A percentile compares a stretch with the other conserved stretches of the same genome.
These are phyloP conservation scores for Starmerella vitae DNA, from an alignment of 805 yeast genomes.

Conservation along the genomic window DNA sequence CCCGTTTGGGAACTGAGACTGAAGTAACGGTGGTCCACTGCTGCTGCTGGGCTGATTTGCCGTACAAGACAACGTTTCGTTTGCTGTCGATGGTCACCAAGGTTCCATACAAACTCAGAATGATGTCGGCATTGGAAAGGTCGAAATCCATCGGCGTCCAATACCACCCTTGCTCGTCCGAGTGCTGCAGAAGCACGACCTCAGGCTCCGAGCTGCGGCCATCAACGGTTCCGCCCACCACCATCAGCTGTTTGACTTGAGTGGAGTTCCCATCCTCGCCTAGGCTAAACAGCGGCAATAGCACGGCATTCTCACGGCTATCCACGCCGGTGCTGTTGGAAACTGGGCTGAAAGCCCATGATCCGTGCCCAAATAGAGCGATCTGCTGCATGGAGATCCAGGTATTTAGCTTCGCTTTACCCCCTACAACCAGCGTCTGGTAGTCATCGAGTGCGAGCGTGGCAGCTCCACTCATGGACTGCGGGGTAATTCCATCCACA, in stretches of 20 bases:
- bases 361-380: slow-evolving; percentile 54
- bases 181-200: slow-evolving; percentile 31
- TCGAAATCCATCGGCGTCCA: slow-evolving; percentile 25
- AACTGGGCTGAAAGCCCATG: slow-evolving; percentile 48
- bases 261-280: slow-evolving; percentile 11
- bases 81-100: slow-evolving; percentile 3
- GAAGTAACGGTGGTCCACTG: not conserved
- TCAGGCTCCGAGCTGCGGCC: slow-evolving; percentile 33
- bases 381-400: slow-evolving; percentile 64
- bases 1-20: slow-evolving; percentile 1
- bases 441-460: slow-evolving; percentile 14
- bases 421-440: slow-evolving; percentile 41
- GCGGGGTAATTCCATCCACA: slow-evolving; percentile 18
- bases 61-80: slow-evolving; percentile 1
- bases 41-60: not conserved
- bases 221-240: slow-evolving; percentile 47
- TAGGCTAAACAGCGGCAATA: slow-evolving; percentile 39
- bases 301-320: slow-evolving; percentile 41
- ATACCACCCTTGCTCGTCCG: slow-evolving; percentile 33
- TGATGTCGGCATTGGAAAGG: slow-evolving; percentile 4
- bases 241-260: slow-evolving; percentile 29
- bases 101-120: slow-evolving; percentile 15
- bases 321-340: slow-evolving; percentile 31
- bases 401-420: slow-evolving; percentile 39
- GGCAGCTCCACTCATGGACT: slow-evolving; percentile 19